Conservation (phyloP, 2,329 filamentous ascomycete species). For the Mariannaea elegans region DNA sequence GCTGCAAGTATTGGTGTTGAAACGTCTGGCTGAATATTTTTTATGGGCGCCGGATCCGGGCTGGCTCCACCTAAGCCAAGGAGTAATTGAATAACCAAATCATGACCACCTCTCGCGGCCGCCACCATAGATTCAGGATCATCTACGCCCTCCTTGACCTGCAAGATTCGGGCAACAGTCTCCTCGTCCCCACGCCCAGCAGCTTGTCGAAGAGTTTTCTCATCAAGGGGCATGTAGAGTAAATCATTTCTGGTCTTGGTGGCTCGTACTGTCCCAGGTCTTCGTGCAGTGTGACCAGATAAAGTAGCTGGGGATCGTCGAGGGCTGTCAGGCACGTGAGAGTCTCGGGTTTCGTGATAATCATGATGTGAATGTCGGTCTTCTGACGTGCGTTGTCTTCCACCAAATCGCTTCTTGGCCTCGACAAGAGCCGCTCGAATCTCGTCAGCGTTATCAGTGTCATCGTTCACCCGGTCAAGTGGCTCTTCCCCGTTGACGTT, state of each 20-base stretch:
- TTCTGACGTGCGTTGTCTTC: conserved; percentile 65
- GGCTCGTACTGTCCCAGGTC: conserved; percentile 64
- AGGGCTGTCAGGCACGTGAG: conserved; percentile 66
- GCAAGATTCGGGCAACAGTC: conserved; percentile 67
- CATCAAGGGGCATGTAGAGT: conserved; percentile 70
- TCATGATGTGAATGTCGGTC: conserved; percentile 62
- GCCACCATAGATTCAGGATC: conserved; percentile 91
- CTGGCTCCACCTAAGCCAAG: conserved; percentile 73
- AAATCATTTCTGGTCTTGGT: conserved; percentile 72
- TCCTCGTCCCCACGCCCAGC: conserved; percentile 69
- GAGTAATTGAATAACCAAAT: conserved; percentile 83
- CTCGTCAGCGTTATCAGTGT: conserved; percentile 80
- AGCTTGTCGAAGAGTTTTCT: conserved; percentile 68
- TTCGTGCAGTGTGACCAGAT: conserved; percentile 53
- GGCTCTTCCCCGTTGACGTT: conserved; percentile 95
- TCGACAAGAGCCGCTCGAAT: conserved; percentile 76
- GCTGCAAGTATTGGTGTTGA: conserved; percentile 94
- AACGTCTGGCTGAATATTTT: conserved; percentile 70
- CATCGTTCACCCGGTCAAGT: conserved; percentile 80
- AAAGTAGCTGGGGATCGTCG: conserved; percentile 62
- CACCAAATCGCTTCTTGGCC: conserved; percentile 64
- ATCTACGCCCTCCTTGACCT: conserved; percentile 68
- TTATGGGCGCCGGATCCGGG: conserved; percentile 74
- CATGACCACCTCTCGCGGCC: conserved; percentile 90
- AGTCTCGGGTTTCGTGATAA: conserved; percentile 57